phyloP scores from a whole-genome alignment of 1,139 yeast species.

The Hyphopichia khmerensis region DNA sequence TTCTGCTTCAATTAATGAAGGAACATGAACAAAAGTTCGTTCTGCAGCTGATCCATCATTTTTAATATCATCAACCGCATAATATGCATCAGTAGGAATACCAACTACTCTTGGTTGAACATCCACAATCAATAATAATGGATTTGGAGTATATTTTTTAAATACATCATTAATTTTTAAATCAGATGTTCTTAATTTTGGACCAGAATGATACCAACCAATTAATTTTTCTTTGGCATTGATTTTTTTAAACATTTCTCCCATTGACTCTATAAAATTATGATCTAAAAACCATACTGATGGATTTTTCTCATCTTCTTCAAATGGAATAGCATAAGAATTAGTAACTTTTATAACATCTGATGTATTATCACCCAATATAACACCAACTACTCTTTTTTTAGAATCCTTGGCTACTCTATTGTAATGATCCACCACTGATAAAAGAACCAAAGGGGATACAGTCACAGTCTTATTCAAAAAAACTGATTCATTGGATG shows the following conservation, averaged over 20 bases:
- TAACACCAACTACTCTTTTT: constrained; percentile 91
- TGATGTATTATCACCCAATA: constrained; percentile 74
- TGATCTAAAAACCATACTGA: constrained; percentile 98
- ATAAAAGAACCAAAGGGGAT: constrained; percentile 90
- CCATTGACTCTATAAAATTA: constrained; percentile 93
- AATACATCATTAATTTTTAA: constrained; percentile 86
- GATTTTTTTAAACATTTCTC: constrained; percentile 95
- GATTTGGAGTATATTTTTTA: constrained; percentile 79
- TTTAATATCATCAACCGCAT: constrained; percentile 92
- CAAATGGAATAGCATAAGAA: constrained; percentile 89
- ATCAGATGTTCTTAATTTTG: constrained; percentile 85
- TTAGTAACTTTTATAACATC: constrained; percentile 66
- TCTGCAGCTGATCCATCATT: constrained; percentile 96
- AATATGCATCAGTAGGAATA: constrained; percentile 93
- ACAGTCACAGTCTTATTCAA: constrained; percentile 73
- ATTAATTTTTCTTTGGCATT: constrained; percentile 93
- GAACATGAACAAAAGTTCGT: constrained; percentile 89
- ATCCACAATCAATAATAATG: constrained; percentile 86
- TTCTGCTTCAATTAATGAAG: constrained; percentile 92
- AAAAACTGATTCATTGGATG: constrained; percentile 32
- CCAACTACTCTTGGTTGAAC: constrained; percentile 82
- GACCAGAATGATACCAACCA: constrained; percentile 99
- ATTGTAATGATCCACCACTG: constrained; percentile 94
- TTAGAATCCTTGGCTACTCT: constrained; percentile 68
- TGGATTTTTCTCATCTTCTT: constrained; percentile 90